Base-by-base conservation (phyloP, 176 grass and related monocot genomes). In the Calamus simplicifolius region DNA sequence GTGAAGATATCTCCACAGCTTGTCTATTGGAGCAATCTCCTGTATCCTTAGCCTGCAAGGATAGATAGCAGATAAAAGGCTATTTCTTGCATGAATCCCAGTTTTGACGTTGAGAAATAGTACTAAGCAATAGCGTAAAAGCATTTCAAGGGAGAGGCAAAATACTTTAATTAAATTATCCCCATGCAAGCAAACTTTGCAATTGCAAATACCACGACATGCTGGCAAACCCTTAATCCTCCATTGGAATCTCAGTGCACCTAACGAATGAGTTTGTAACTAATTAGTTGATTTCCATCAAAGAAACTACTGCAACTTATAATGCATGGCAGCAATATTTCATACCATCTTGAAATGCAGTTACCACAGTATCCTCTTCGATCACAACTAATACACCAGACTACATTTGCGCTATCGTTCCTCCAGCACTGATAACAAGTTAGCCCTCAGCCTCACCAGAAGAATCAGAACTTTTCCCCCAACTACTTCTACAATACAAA, bases 161-260 rank as follows among this genome's bases (percentile, higher is more conserved):
- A 52, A 48, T 73, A 90, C 91, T 83, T 96, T 96, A 69, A 96
- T 77, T 76, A 90, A 68, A 74, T 80, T 91, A 65, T 92, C 81
- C 59, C 81, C 93, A 49, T 79, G 93, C 65, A 88, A 85, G 59
- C 93, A 98, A 78, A 65, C 58, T 80, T 62, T 81, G 63, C 93
- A 97, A 48, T 82, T 97, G 76, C 93, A 97, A 75, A 97, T 91
- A 59, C 93, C 93, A 65, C 93, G 93, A 64, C 93, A 97, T 56
- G 87, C 93, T 10, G 93, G 61, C 93, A 97, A 73, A 91, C 84
- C 59, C 88, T 79, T 60, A 58, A 88, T 91, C 83, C 56, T 97
- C 83, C 19, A 80, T 43, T 4, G 84, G 75, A 72, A 91, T 88
- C 66, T 97, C 87, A 29, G 86, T 77, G 73, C 91, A 91, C 84